phyloP scores from a whole-genome alignment of 306 rosid genomes.

The Urtica urens region DNA sequence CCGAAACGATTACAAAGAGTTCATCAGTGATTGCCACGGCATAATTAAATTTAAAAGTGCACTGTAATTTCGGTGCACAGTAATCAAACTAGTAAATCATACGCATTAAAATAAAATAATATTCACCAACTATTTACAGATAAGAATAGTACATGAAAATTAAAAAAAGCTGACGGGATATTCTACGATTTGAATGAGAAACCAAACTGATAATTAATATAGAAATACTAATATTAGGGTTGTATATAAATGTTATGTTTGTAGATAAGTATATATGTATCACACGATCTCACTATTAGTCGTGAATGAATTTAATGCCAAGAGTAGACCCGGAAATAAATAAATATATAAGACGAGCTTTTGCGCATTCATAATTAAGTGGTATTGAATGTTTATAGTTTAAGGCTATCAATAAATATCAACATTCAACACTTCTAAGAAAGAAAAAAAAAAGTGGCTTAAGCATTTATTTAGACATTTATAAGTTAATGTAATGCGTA shows the following conservation, averaged over 20 bases:
- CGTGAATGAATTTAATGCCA: background rate
- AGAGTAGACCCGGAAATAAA: background rate
- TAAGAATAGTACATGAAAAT: too few species aligned
- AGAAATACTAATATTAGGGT: too few species aligned
- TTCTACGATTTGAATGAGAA: too few species aligned
- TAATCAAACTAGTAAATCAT: background rate
- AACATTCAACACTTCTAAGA: constrained; percentile 9
- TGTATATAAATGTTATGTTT: too few species aligned
- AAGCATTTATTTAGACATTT: constrained; percentile 6
- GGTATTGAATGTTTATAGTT: background rate
- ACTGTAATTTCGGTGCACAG: too few species aligned
- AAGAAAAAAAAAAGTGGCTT: background rate
- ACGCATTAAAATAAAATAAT: background rate
- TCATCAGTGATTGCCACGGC: too few species aligned
- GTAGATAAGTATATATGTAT: too few species aligned
- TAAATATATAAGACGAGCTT: background rate
- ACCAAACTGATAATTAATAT: background rate
- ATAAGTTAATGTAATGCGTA: too few species aligned
- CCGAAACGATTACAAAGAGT: too few species aligned
- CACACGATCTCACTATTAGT: background rate
- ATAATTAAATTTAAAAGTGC: too few species aligned
- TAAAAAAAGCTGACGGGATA: too few species aligned
- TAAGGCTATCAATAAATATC: constrained; percentile 2
- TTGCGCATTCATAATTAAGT: background rate
- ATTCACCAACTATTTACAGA: background rate